Conservation (phyloP, 306 rosid genomes). For the Pyrus pyrifolia region DNA sequence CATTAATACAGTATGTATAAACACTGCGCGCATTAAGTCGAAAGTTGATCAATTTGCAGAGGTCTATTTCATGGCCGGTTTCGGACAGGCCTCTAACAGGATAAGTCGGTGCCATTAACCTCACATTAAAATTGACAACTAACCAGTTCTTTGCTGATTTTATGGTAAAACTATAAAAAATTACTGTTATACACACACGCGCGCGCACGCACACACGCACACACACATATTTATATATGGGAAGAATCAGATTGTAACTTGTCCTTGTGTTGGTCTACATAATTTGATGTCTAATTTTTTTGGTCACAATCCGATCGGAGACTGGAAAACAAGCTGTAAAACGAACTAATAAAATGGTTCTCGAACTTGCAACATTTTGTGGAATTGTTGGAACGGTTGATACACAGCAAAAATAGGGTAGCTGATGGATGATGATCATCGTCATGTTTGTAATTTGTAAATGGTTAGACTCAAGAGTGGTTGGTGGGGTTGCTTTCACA, state of each 20-base stretch:
- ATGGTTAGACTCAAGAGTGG: slow-evolving; percentile 17
- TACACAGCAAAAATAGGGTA: too few species aligned
- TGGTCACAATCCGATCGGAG: too few species aligned
- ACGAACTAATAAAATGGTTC: not conserved
- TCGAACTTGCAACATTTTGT: not conserved
- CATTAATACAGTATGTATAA: not conserved
- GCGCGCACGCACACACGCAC: too few species aligned
- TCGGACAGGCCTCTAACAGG: not conserved
- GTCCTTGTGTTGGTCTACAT: too few species aligned
- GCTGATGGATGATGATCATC: too few species aligned
- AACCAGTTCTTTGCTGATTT: too few species aligned
- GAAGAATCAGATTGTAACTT: too few species aligned
- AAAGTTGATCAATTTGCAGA: not conserved
- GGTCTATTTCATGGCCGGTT: not conserved
- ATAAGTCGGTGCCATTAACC: not conserved
- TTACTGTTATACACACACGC: too few species aligned
- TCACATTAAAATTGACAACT: not conserved
- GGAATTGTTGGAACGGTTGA: not conserved
- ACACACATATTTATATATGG: too few species aligned
- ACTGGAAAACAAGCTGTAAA: not conserved
- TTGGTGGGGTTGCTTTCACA: slow-evolving; percentile 78
- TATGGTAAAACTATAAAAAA: not conserved
- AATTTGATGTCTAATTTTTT: too few species aligned
- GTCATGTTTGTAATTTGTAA: too few species aligned
- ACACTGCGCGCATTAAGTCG: not conserved